Percentiles rank a stretch among this genome's conserved stretches.
These are phyloP conservation scores for Coemansia sp. DNA, from an alignment of 192 early-diverging fungal species.

Conservation along the genomic window DNA sequence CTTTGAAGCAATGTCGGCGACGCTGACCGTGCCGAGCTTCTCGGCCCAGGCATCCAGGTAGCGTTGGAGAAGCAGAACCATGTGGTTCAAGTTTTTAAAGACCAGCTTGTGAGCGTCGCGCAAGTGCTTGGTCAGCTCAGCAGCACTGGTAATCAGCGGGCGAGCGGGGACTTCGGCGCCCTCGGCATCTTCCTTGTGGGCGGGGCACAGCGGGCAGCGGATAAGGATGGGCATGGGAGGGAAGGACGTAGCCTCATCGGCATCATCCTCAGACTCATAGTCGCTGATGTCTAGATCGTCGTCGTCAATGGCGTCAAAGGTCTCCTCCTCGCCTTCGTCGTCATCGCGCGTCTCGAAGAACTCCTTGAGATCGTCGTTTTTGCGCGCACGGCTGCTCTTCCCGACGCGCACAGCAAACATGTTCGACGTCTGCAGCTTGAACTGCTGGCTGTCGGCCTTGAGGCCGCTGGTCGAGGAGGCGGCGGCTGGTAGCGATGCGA, in stretches of 20 bases:
- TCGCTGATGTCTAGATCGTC: conserved; percentile 39
- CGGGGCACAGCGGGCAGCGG: conserved; percentile 67
- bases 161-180: not conserved
- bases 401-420: conserved; percentile 44
- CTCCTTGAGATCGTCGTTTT: conserved; percentile 41
- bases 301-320: conserved; percentile 44
- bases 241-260: conserved; percentile 38
- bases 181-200: conserved; percentile 13
- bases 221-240: conserved; percentile 57
- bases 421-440: conserved; percentile 37
- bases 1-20: conserved; percentile 8
- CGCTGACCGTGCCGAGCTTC: conserved; percentile 33
- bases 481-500: not conserved
- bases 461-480: conserved; percentile 5
- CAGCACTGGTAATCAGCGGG: conserved; percentile 58
- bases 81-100: conserved; percentile 73
- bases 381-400: conserved; percentile 39
- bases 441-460: conserved; percentile 11
- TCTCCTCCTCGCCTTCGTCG: conserved; percentile 27
- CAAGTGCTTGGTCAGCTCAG: conserved; percentile 64
- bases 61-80: conserved; percentile 70
- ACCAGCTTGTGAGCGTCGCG: conserved; percentile 60
- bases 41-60: conserved; percentile 76
- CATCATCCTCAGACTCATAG: conserved; percentile 51
- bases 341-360: conserved; percentile 45